These are phyloP conservation scores for Coemansia sp. DNA, from an alignment of 192 early-diverging fungal species.

Conservation along the genomic window DNA sequence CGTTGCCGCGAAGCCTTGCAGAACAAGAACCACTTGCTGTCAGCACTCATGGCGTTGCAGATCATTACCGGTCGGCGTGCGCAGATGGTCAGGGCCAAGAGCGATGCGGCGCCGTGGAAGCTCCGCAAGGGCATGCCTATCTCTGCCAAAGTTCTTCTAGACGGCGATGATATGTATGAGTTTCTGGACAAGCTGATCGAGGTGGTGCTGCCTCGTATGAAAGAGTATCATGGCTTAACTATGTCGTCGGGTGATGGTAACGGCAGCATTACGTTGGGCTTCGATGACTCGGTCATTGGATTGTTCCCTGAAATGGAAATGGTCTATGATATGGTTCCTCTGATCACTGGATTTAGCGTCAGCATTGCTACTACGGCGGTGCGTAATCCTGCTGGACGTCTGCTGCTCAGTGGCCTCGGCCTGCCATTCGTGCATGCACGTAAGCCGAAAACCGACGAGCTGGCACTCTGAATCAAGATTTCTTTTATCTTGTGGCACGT, in stretches of 20 bases:
- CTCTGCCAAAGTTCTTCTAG: slow-evolving; percentile 75
- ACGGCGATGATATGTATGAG: slow-evolving; percentile 83
- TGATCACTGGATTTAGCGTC: slow-evolving; percentile 84
- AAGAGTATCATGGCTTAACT: slow-evolving; percentile 84
- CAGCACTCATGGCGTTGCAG: slow-evolving; percentile 89
- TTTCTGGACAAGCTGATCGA: slow-evolving; percentile 95
- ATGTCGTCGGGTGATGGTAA: slow-evolving; percentile 72
- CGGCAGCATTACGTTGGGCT: slow-evolving; percentile 80
- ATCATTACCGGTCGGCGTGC: slow-evolving; percentile 78
- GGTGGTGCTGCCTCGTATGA: slow-evolving; percentile 89
- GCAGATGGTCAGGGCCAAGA: slow-evolving; percentile 76
- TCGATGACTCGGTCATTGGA: slow-evolving; percentile 79
- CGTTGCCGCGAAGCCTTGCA: slow-evolving; percentile 81
- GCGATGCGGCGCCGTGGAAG: slow-evolving; percentile 77
- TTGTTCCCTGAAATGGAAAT: slow-evolving; percentile 97
- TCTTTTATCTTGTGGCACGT: slow-evolving; percentile 8
- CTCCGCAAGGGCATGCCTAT: slow-evolving; percentile 92
- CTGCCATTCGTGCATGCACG: slow-evolving; percentile 70
- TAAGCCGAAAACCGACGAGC: slow-evolving; percentile 36
- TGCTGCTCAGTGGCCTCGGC: slow-evolving; percentile 85
- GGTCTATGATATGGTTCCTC: slow-evolving; percentile 90
- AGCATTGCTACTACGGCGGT: slow-evolving; percentile 78
- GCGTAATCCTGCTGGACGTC: slow-evolving; percentile 71
- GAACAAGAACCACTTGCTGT: slow-evolving; percentile 86
- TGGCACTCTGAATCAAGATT: slow-evolving; percentile 8